Evolutionary conservation across 495 filamentous ascomycete genomes (phyloP), one percentile per base, ranked within the genome.

Genomic region (Annulohypoxylon stygium): DNA sequence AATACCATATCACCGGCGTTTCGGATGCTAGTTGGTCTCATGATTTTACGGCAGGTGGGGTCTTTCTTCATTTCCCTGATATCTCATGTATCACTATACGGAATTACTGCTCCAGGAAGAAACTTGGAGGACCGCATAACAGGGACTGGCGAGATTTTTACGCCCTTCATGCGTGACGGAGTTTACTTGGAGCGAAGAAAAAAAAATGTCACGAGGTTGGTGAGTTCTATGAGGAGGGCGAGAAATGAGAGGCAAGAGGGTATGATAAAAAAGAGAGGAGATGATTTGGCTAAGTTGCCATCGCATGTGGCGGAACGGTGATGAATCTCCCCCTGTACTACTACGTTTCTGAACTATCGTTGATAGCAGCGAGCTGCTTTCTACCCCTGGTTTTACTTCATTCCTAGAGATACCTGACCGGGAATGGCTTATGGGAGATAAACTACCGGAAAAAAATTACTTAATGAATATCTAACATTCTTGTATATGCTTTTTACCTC

Each of bases 291-390:
- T 61, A 25, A 47, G 30, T 61, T 47, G 34, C 51, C 55, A 25
- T 47, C 14, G 25, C 34, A n/a, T 16, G 33, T 16, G 33, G 68
- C 39, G 71, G 76, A 61, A 66, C 2, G 61, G 50, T 72, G 20
- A 66, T n/a, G 63, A 66, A 36, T 74, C 34, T 65, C 16, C n/a
- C n/a, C 51, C n/a, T 79, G 77, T 80, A 80, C 65, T 67, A 77
- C 75, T 81, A 73, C 34, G 12, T 77, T 57, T 81, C 76, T 76
- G 61, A 61, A 81, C 81, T 73, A 73, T 82, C 79, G 53, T 79
- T 83, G 68, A 73, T 58, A 54, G 60, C 65, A 64, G 71, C 70
- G 62, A 66, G 54, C 71, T 71, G 53, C 47, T 72, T 73, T 75
- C 47, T 23, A 12, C 25, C 61, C 58, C 54, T 60, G 71, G 34